These are phyloP conservation scores for Grosmannia huntii DNA, from an alignment of 2,329 filamentous ascomycete species.

Conservation along the genomic window DNA sequence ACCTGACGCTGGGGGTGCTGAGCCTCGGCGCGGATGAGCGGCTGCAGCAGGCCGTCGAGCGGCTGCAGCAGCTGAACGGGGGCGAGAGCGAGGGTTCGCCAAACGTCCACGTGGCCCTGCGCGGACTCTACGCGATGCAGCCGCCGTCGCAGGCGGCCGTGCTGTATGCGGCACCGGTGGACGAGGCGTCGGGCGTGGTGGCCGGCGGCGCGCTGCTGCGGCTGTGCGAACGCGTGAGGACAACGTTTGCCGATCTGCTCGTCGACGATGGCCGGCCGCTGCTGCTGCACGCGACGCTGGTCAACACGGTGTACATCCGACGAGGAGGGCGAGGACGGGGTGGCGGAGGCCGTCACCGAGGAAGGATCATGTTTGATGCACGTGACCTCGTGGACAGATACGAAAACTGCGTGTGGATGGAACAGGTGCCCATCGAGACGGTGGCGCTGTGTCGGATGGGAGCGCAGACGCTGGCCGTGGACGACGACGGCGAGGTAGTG, in stretches of 20 bases:
- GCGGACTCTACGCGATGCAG: conserved; percentile 51
- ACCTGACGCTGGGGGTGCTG: conserved; percentile 83
- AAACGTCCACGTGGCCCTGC: conserved; percentile 27
- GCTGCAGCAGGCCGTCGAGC: conserved; percentile 26
- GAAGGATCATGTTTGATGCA: conserved; percentile 37
- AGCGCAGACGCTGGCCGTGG: conserved; percentile 43
- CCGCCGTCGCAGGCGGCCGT: conserved; percentile 38
- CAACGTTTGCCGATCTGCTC: conserved; percentile 45
- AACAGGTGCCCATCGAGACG: conserved; percentile 51
- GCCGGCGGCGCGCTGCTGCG: conserved; percentile 29
- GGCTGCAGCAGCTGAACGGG: conserved; percentile 27
- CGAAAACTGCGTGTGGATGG: conserved; percentile 57
- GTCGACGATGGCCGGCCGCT: conserved; percentile 47
- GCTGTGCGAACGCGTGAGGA: conserved; percentile 45
- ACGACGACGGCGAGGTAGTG: conserved; percentile 34
- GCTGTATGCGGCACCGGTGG: conserved; percentile 50
- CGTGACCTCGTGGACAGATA: conserved; percentile 44
- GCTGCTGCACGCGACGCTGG: conserved; percentile 69
- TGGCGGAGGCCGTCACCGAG: conserved; percentile 14
- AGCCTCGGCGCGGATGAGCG: conserved; percentile 39
- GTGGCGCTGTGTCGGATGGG: conserved; percentile 83
- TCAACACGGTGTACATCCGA: conserved; percentile 73
- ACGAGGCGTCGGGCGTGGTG: conserved; percentile 44
- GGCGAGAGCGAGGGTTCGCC: not conserved
- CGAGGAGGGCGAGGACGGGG: conserved; percentile 13